These are phyloP conservation scores for Rhizophagus clarus DNA, from an alignment of 192 early-diverging fungal genomes.

Conservation along the genomic window DNA sequence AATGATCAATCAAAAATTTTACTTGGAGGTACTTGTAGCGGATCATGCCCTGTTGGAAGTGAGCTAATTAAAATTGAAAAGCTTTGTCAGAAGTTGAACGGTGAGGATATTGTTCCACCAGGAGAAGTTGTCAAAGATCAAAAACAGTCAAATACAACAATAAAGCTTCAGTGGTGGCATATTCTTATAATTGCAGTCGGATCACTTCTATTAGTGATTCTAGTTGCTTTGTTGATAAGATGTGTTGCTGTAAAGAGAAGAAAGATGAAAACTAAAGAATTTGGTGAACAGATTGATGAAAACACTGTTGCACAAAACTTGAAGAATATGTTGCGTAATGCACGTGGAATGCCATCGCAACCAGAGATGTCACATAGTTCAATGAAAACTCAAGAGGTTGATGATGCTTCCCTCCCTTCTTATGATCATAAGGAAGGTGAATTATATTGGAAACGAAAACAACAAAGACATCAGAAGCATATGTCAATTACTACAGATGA, in stretches of 20 bases:
- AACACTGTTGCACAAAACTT: background rate
- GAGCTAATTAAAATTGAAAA: constrained; percentile 3
- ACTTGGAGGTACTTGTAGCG: constrained; percentile 22
- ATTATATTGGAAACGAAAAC: constrained; percentile 2
- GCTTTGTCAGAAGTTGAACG: constrained; percentile 1
- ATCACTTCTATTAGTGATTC: background rate
- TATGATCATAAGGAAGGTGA: background rate
- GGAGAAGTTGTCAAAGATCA: too few relatives aligned
- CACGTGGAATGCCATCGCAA: background rate
- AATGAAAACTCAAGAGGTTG: background rate
- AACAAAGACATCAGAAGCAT: background rate
- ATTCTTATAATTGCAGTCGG: constrained; percentile 17
- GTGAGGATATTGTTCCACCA: background rate
- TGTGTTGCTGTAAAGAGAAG: constrained; percentile 19
- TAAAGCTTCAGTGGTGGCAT: constrained; percentile 11
- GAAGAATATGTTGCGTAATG: background rate
- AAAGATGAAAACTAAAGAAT: constrained; percentile 8
- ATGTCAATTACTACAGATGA: background rate
- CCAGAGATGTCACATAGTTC: constrained; percentile 4
- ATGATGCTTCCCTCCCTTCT: background rate
- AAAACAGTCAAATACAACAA: background rate
- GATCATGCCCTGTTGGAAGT: constrained; percentile 25
- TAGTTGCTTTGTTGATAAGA: background rate
- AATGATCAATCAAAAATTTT: constrained; percentile 9
- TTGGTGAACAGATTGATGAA: constrained; percentile 16